Conservation (phyloP, 176 grass and related monocot species). For the Eleusine indica region DNA sequence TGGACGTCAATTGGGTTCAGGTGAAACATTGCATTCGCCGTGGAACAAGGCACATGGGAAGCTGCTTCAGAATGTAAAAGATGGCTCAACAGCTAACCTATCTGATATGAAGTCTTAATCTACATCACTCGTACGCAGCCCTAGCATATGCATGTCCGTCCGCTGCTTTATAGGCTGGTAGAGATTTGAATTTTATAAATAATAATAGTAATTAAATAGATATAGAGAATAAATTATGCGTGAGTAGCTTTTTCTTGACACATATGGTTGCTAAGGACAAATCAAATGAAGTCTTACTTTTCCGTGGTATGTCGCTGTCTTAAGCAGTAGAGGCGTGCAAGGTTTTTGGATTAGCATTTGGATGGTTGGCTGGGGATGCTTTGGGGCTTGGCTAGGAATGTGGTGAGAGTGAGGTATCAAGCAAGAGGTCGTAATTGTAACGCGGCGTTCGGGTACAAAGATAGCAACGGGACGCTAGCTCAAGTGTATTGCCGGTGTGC, state of each 20-base stretch:
- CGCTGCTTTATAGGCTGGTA: not conserved
- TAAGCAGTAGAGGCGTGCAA: not conserved
- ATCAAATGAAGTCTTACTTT: not conserved
- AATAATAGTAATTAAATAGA: not conserved
- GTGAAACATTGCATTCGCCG: conserved; percentile 47
- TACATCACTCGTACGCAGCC: not conserved
- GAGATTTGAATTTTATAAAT: not conserved
- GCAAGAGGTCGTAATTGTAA: not conserved
- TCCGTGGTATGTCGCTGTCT: not conserved
- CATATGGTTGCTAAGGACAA: not conserved
- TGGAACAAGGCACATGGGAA: conserved; percentile 54
- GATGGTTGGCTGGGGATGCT: conserved; percentile 9
- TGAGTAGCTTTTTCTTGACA: not conserved
- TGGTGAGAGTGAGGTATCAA: conserved; percentile 23
- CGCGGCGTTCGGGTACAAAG: not conserved
- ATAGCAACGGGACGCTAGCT: not conserved
- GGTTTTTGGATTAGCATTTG: not conserved
- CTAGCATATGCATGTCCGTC: not conserved
- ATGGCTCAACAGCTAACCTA: conserved; percentile 27
- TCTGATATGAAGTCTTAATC: not conserved
- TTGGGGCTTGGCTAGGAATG: conserved; percentile 4
- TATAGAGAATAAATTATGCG: not conserved
- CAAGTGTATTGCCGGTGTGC: not conserved
- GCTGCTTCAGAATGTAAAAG: conserved; percentile 7
- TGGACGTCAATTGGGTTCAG: conserved; percentile 32